These are phyloP conservation scores for Leccinum imitatum DNA, from an alignment of 768 basidiomycete genomes.

Conservation along the genomic window DNA sequence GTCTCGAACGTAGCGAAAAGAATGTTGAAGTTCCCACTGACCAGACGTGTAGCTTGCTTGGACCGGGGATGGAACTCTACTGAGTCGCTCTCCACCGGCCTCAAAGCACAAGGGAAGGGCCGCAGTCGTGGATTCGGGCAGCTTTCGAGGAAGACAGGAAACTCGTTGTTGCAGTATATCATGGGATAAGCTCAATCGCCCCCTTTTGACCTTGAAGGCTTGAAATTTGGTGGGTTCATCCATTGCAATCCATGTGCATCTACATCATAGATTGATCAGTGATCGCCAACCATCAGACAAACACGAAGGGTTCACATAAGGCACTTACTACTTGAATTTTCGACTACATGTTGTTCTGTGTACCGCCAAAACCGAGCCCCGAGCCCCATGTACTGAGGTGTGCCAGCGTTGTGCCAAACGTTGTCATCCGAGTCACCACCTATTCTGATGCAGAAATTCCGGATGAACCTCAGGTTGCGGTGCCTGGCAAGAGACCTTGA, in stretches of 20 bases:
- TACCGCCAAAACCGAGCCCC: not conserved
- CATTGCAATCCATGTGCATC: not conserved
- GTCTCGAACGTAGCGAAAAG: not conserved
- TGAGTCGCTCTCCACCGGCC: not conserved
- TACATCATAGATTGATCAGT: slow-evolving; percentile 1
- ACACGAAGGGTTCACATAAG: not conserved
- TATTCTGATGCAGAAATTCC: not conserved
- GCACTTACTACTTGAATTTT: not conserved
- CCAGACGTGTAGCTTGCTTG: not conserved
- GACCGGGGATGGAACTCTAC: too few relatives aligned
- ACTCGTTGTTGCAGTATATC: not conserved
- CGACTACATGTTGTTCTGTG: not conserved
- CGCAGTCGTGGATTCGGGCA: not conserved
- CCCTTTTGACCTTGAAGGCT: not conserved
- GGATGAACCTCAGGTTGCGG: not conserved
- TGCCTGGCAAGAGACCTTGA: not conserved
- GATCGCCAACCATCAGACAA: not conserved
- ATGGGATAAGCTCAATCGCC: too few relatives aligned
- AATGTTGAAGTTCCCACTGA: not conserved
- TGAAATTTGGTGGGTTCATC: not conserved
- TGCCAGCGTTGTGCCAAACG: not conserved
- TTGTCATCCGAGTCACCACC: not conserved
- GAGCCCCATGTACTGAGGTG: not conserved
- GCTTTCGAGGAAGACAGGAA: not conserved
- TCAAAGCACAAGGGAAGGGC: not conserved